A percentile compares a stretch with the other conserved stretches of the same genome.
These are phyloP conservation scores for Neonectria coccinea DNA, from an alignment of 2,329 filamentous ascomycete species.

Conservation along the genomic window DNA sequence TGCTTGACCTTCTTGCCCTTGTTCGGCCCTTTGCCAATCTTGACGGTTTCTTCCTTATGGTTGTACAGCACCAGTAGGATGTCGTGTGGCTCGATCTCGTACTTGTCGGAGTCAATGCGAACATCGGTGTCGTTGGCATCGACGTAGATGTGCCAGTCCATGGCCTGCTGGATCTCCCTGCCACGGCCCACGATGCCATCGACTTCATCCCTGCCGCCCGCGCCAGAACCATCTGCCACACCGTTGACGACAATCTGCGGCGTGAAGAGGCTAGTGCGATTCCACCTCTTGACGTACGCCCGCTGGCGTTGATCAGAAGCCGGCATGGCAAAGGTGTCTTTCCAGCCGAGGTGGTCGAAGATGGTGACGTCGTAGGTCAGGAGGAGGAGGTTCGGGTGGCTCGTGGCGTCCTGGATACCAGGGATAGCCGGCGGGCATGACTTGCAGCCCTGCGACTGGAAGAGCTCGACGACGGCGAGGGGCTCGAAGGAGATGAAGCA, in stretches of 20 bases:
- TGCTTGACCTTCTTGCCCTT: slow-evolving; percentile 52
- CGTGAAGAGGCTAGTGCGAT: slow-evolving; percentile 48
- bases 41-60: slow-evolving; percentile 43
- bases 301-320: slow-evolving; percentile 50
- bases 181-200: slow-evolving; percentile 32
- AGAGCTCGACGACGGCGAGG: slow-evolving; percentile 51
- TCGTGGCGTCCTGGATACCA: slow-evolving; percentile 46
- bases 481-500: slow-evolving; percentile 50
- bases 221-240: slow-evolving; percentile 42
- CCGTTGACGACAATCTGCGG: slow-evolving; percentile 49
- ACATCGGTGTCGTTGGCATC: slow-evolving; percentile 41
- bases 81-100: slow-evolving; percentile 31
- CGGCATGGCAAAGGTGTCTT: slow-evolving; percentile 46
- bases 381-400: slow-evolving; percentile 47
- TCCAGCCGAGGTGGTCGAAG: slow-evolving; percentile 51
- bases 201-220: slow-evolving; percentile 38
- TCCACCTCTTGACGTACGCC: slow-evolving; percentile 49
- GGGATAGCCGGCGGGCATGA: slow-evolving; percentile 50
- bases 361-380: slow-evolving; percentile 51
- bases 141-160: slow-evolving; percentile 39
- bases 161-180: slow-evolving; percentile 26
- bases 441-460: slow-evolving; percentile 51
- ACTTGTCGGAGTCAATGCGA: slow-evolving; percentile 40
- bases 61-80: slow-evolving; percentile 45
- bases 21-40: slow-evolving; percentile 50